Conservation (phyloP, 345 rosid genomes). For the Carallia brachiata region DNA sequence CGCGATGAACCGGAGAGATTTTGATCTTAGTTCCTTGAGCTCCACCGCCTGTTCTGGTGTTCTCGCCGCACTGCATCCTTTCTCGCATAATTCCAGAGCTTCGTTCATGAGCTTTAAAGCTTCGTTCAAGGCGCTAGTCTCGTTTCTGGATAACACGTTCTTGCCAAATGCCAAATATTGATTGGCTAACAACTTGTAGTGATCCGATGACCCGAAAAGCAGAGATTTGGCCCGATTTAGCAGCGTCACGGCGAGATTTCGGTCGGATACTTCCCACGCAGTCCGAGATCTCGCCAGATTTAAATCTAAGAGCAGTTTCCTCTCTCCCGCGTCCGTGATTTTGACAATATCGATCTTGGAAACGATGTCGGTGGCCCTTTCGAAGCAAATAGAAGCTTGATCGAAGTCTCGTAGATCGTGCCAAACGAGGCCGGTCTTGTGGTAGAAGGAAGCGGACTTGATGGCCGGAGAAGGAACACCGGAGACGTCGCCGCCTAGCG, state of each 20-base stretch:
- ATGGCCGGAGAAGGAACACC: constrained; percentile 75
- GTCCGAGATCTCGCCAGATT: constrained; percentile 81
- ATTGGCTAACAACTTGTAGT: constrained; percentile 59
- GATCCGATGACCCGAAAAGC: constrained; percentile 67
- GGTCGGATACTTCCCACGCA: constrained; percentile 74
- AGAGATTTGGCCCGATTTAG: constrained; percentile 62
- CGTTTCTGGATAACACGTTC: constrained; percentile 45
- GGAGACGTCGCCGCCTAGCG: constrained; percentile 51
- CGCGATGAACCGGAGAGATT: constrained; percentile 80
- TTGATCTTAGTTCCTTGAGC: constrained; percentile 52
- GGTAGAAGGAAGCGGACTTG: constrained; percentile 76
- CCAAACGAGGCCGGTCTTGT: constrained; percentile 71
- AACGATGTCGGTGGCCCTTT: constrained; percentile 72
- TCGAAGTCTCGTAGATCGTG: constrained; percentile 59
- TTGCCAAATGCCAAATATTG: constrained; percentile 70
- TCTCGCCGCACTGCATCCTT: constrained; percentile 54
- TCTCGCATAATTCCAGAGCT: constrained; percentile 77
- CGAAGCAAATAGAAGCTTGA: constrained; percentile 82
- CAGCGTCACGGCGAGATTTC: constrained; percentile 72
- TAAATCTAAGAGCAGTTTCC: constrained; percentile 64
- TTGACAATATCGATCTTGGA: constrained; percentile 50
- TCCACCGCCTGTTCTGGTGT: constrained; percentile 55
- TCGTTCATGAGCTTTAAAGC: constrained; percentile 84
- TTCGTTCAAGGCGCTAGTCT: constrained; percentile 40
- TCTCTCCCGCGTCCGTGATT: constrained; percentile 61